phyloP scores from a whole-genome alignment of 2,329 filamentous ascomycete genomes.

The Chrysoporthe cubensis region DNA sequence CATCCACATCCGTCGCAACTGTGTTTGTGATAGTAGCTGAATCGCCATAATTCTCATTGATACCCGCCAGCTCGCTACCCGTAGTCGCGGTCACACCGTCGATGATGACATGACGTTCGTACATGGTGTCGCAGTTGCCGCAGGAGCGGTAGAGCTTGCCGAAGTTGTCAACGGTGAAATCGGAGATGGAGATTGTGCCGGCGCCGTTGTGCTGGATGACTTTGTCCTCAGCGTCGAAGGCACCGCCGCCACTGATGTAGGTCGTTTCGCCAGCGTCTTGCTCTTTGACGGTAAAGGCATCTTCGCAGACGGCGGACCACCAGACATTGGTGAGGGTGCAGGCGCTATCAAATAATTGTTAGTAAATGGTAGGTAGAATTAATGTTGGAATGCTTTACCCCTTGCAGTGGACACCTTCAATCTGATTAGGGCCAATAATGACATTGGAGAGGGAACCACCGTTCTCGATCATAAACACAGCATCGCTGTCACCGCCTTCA shows the following conservation, averaged over 20 bases:
- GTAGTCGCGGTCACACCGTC: conserved; percentile 42
- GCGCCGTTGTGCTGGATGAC: conserved; percentile 45
- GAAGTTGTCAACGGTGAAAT: conserved; percentile 50
- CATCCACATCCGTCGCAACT: conserved; percentile 20
- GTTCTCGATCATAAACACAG: conserved; percentile 54
- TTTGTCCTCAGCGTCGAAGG: conserved; percentile 42
- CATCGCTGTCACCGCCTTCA: conserved; percentile 39
- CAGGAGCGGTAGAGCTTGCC: conserved; percentile 55
- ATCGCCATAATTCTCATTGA: conserved; percentile 35
- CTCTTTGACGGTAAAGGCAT: conserved; percentile 41
- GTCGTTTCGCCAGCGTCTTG: conserved; percentile 41
- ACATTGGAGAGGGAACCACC: conserved; percentile 56
- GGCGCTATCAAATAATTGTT: conserved; percentile 31
- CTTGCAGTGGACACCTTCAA: conserved; percentile 54
- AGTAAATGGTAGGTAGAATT: background rate
- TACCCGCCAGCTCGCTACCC: conserved; percentile 20
- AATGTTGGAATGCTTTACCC: conserved; percentile 28
- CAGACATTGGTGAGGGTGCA: conserved; percentile 46
- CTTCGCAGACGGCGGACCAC: conserved; percentile 42
- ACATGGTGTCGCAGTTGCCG: conserved; percentile 45
- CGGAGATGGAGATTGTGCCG: conserved; percentile 38
- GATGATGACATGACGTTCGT: conserved; percentile 51
- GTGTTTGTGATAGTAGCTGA: conserved; percentile 33
- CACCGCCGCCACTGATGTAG: conserved; percentile 44
- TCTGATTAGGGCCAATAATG: conserved; percentile 53